These are phyloP conservation scores for Agapanthus africanus DNA, from an alignment of 106 monocot species.

Conservation along the genomic window DNA sequence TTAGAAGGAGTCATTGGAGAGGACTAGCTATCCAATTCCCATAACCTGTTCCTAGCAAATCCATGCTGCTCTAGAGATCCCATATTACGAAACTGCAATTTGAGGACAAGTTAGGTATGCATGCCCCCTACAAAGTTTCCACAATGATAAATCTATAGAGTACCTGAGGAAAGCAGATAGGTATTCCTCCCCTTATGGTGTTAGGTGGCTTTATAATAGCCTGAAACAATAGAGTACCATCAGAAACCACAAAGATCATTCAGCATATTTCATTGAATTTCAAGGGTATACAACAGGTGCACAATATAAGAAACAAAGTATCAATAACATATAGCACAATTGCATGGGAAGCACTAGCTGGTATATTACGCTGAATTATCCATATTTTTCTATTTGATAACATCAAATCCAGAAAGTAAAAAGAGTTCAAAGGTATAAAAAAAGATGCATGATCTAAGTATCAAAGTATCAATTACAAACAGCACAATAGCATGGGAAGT, in stretches of 20 bases:
- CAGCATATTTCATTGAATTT: neutral
- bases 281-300: neutral
- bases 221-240: constrained; percentile 15
- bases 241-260: neutral
- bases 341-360: neutral
- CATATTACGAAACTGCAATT: constrained; percentile 44
- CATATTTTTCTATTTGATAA: too few relatives aligned
- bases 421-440: too few relatives aligned
- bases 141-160: neutral
- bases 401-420: too few relatives aligned
- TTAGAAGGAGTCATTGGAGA: constrained; percentile 32
- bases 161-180: constrained; percentile 67
- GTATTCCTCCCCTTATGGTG: constrained; percentile 42
- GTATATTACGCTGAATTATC: neutral
- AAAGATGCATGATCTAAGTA: too few relatives aligned
- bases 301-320: neutral
- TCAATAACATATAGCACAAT: neutral
- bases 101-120: neutral
- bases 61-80: constrained; percentile 52
- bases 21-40: constrained; percentile 39
- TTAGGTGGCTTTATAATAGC: constrained; percentile 37
- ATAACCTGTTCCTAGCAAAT: constrained; percentile 58
- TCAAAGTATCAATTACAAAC: too few relatives aligned
- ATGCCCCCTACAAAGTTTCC: neutral
- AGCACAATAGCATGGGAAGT: too few relatives aligned